Conservation (phyloP, 2,329 filamentous ascomycete species). For the Paradendryphiella salina region DNA sequence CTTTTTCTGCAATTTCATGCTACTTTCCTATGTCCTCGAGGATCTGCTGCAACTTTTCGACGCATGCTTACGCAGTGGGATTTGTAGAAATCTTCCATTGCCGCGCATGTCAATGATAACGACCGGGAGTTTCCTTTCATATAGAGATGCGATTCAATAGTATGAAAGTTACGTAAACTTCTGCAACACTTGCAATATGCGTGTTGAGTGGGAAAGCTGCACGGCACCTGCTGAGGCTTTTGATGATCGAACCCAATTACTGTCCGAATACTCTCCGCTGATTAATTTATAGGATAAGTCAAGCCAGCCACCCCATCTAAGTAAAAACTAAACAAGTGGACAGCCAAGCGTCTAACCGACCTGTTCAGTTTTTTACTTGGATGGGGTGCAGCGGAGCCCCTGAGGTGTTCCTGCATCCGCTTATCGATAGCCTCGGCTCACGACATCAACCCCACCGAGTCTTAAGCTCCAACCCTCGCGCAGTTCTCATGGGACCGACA, state of each 20-base stretch:
- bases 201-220: neutral
- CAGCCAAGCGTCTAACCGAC: too few species aligned
- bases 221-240: too few species aligned
- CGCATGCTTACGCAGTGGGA: conserved; percentile 40
- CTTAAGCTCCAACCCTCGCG: conserved; percentile 10
- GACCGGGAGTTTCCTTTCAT: conserved; percentile 46
- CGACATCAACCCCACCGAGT: conserved; percentile 29
- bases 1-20: conserved; percentile 37
- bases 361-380: too few species aligned
- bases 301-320: too few species aligned
- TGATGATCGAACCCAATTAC: too few species aligned
- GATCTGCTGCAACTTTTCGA: conserved; percentile 44
- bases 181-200: neutral
- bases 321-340: too few species aligned
- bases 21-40: conserved; percentile 41
- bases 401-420: conserved; percentile 6
- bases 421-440: conserved; percentile 31
- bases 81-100: conserved; percentile 33
- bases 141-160: conserved; percentile 47
- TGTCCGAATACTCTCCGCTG: too few species aligned
- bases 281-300: neutral
- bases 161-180: conserved; percentile 33
- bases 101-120: conserved; percentile 44
- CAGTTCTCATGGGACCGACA: conserved; percentile 28
- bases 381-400: conserved; percentile 1